A percentile compares a stretch with the other conserved stretches of the same genome.
These are phyloP conservation scores for Oryza meyeriana DNA, from an alignment of 176 grass and related monocot genomes.

Conservation along the genomic window DNA sequence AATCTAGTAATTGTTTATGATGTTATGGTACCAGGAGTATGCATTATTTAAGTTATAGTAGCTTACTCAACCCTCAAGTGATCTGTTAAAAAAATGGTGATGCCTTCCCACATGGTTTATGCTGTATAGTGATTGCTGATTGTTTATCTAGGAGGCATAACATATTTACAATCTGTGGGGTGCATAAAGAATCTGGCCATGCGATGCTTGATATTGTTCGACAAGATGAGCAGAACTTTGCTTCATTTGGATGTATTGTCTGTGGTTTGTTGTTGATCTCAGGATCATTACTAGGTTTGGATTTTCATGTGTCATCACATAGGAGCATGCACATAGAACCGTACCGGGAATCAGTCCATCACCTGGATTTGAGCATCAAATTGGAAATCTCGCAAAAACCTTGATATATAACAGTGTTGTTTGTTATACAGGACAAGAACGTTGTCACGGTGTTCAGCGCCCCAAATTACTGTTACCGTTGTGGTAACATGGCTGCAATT, in stretches of 20 bases:
- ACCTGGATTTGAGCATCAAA: neutral
- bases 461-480: constrained; percentile 76
- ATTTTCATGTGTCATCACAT: neutral
- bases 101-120: neutral
- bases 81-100: neutral
- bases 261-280: neutral
- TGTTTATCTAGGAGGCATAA: neutral
- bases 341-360: neutral
- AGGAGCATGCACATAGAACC: neutral
- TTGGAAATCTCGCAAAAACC: neutral
- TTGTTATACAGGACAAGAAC: constrained; percentile 61
- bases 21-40: neutral
- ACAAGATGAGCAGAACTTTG: neutral
- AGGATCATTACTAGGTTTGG: neutral
- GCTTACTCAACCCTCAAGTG: neutral
- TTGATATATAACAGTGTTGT: constrained; percentile 2
- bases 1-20: neutral
- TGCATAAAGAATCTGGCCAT: neutral
- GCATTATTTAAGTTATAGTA: neutral
- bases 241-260: neutral
- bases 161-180: neutral
- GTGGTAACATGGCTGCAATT: constrained; percentile 74
- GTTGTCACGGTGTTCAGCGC: constrained; percentile 74
- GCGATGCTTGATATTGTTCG: neutral
- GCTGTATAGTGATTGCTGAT: neutral